These are phyloP conservation scores for Mucor mucedo DNA, from an alignment of 371 early-diverging fungal genomes.

Conservation along the genomic window DNA sequence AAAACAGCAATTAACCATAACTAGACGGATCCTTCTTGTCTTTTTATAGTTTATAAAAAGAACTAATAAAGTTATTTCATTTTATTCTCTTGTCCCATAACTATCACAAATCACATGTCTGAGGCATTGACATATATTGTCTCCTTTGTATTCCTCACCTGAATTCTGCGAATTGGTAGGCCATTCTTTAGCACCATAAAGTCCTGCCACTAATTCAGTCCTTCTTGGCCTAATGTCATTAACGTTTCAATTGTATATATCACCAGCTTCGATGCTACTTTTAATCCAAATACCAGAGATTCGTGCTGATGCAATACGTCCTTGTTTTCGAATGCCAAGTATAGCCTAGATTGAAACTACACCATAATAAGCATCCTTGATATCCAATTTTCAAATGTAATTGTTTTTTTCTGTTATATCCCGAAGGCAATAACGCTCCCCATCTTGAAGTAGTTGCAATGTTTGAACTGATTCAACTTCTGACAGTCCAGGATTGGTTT, in stretches of 20 bases:
- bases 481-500: conserved; percentile 21
- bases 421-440: conserved; percentile 2
- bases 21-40: too few relatives aligned
- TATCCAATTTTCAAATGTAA: too few relatives aligned
- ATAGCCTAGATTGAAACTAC: conserved; percentile 1
- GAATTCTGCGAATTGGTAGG: conserved; percentile 3
- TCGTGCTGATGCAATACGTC: conserved; percentile 16
- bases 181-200: conserved; percentile 13
- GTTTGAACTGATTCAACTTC: conserved; percentile 14
- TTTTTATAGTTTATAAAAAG: too few relatives aligned
- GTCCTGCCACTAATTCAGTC: conserved; percentile 10
- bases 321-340: conserved; percentile 9
- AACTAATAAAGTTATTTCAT: too few relatives aligned
- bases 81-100: too few relatives aligned
- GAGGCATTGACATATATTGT: conserved; percentile 14
- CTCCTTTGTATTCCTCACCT: background rate
- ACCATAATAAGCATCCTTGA: conserved; percentile 1
- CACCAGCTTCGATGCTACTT: conserved; percentile 10
- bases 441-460: conserved; percentile 27
- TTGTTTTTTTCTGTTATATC: too few relatives aligned
- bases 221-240: too few relatives aligned
- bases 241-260: conserved; percentile 9
- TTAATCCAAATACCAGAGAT: conserved; percentile 19
- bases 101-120: conserved; percentile 18
- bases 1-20: too few relatives aligned